Evolutionary conservation across 345 rosid genomes (phyloP).

Genomic region (Mallotus nudiflorus): DNA sequence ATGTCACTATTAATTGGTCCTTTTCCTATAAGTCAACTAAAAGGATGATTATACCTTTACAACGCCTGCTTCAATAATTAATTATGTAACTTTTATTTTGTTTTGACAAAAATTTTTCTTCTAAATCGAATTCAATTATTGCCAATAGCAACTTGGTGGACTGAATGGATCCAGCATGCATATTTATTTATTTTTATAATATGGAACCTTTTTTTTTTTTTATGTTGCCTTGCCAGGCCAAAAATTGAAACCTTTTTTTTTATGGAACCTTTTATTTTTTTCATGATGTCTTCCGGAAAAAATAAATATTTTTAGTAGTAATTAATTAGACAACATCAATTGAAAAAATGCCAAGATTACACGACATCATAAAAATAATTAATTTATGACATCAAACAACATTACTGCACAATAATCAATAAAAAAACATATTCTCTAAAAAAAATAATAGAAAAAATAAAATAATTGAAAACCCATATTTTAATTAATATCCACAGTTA

Average conservation of each 20-base stretch:
- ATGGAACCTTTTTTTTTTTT: background rate
- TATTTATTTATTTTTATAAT: background rate
- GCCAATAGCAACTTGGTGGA: too few species aligned
- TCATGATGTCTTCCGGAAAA: background rate
- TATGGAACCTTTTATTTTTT: background rate
- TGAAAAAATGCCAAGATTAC: background rate
- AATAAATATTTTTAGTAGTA: background rate
- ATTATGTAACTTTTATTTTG: background rate
- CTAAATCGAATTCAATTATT: too few species aligned
- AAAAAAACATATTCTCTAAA: background rate
- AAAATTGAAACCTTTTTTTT: background rate
- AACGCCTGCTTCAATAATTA: background rate
- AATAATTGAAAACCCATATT: background rate
- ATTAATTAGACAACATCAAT: background rate
- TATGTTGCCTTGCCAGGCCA: background rate
- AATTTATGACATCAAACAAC: background rate
- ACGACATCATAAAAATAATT: background rate
- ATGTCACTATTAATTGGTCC: background rate
- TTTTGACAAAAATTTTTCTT: background rate
- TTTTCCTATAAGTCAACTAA: background rate
- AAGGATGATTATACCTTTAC: background rate
- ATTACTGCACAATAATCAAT: background rate
- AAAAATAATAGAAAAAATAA: background rate
- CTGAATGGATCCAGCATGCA: background rate
- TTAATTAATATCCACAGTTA: background rate